Evolutionary conservation across 2,329 filamentous ascomycete genomes (phyloP), one percentile per base, ranked within the genome.

Genomic region (Cladobotryum protrusum): DNA sequence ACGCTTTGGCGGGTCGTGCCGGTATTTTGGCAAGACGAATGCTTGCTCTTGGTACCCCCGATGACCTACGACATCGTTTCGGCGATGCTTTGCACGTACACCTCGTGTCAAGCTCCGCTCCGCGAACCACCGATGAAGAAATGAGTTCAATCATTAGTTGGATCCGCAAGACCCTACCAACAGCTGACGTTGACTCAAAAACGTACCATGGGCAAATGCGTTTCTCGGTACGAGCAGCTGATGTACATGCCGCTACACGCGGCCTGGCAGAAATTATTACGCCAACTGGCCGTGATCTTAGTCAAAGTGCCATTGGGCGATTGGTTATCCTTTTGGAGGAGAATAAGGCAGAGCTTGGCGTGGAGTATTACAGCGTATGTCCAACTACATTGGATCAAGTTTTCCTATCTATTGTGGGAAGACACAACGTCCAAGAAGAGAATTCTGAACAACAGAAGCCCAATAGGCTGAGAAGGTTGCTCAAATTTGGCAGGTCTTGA

Each of bases 331-430:
- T 85, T 37, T 72, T 95, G 1, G 91, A 96, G 67, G 79, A 82
- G 57, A 75, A 84, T 54, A 87, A 85, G 60, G 72, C 81, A 17
- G 67, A 69, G 4, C 67, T 96, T 24, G 87, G 87, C 0, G 77
- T 96, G 43, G 85, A 89, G 63, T 89, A 95, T 66, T 96, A 92
- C 67, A 89, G 86, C 45, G 89, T 96, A 56, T 87, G 82, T 51
- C 88, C 89, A 19, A 93, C 89, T 15, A 95, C 89, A 14, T 71
- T 96, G 39, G 91, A 96, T 63, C 88, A 96, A 67, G 90, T 96
- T 0, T 96, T 96, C 67, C 68, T 96, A 64, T 79, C 78, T 20
- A 93, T 96, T 62, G 89, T 96, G 0, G 84, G 85, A 1, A 79
- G 83, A 66, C 86, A 95, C 64, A 83, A 90, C 64, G 79, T 92